Conservation (phyloP, 352 stramenopile genomes). For the Phytophthora citrophthora region DNA sequence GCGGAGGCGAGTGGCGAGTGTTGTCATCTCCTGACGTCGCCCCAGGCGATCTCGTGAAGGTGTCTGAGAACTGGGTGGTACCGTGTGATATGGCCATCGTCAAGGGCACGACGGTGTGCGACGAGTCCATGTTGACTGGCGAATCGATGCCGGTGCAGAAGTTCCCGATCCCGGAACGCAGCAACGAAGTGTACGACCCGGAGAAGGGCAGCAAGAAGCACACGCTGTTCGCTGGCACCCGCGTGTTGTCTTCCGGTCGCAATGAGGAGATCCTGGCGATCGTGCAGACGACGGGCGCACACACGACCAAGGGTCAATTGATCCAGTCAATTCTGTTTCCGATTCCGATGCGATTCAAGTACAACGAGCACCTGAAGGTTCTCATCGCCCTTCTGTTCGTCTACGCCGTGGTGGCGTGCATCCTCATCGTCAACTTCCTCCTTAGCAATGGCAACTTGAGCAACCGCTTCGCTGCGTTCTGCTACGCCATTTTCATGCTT, state of each 20-base stretch:
- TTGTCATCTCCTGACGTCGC: slow-evolving; percentile 56
- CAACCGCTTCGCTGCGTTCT: slow-evolving; percentile 49
- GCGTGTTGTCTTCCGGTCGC: slow-evolving; percentile 70
- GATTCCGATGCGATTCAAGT: slow-evolving; percentile 90
- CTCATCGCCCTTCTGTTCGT: slow-evolving; percentile 81
- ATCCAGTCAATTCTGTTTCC: slow-evolving; percentile 89
- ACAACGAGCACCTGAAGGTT: slow-evolving; percentile 88
- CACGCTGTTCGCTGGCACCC: slow-evolving; percentile 88
- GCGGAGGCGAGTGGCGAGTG: slow-evolving; percentile 53
- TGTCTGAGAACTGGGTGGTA: slow-evolving; percentile 71
- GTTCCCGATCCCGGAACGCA: slow-evolving; percentile 60
- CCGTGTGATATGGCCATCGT: slow-evolving; percentile 76
- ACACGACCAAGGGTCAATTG: slow-evolving; percentile 85
- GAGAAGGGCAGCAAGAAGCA: slow-evolving; percentile 77
- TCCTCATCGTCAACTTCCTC: slow-evolving; percentile 72
- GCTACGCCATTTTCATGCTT: slow-evolving; percentile 83
- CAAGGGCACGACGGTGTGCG: slow-evolving; percentile 67
- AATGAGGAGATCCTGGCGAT: slow-evolving; percentile 75
- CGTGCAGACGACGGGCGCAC: slow-evolving; percentile 81
- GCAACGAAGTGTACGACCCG: slow-evolving; percentile 56
- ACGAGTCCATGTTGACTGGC: slow-evolving; percentile 79
- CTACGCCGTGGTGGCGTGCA: slow-evolving; percentile 69
- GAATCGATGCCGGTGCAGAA: slow-evolving; percentile 91
- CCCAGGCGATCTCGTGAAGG: slow-evolving; percentile 69
- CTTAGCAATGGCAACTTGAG: slow-evolving; percentile 53